Evolutionary conservation across 768 basidiomycete genomes (phyloP), one percentile per base, ranked within the genome.

Genomic region (Lactarius hengduanensis): DNA sequence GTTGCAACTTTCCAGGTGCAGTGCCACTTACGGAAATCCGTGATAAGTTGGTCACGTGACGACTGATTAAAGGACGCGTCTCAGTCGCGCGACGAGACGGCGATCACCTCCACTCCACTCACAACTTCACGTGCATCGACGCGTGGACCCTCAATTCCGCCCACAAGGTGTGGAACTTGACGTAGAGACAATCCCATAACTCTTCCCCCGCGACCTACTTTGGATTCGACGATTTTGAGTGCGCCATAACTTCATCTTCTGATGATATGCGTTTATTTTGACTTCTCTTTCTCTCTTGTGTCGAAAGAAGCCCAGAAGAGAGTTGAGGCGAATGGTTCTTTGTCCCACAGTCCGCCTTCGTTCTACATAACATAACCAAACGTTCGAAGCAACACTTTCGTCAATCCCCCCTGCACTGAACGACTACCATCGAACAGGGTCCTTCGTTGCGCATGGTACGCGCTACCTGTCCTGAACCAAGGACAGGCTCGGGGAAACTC

Each of bases 401-500:
- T 50, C 2, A 26, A 28, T 26, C 13, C 16, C 18, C 55, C 40
- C 20, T 18, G 36, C 36, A n/a, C 59, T 10, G 53, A 53, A 64
- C 57, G 47, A 32, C 34, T 20, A 30, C 36, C 11, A 8, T 58
- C 22, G 11, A 28, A 28, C n/a, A 13, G 26, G 43, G 28, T 5
- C 45, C n/a, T 10, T 30, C n/a, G 10, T 47, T 63, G 45, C 28
- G 36, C 20, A 59, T 61, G 32, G 41, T 50, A 20, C 45, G 38
- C 40, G 18, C 41, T 26, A 38, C 47, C 8, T 3, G 41, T 34
- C 38, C 40, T 36, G 13, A 16, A 20, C n/a, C 56, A 53, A 54
- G 50, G 16, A 36, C 38, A 40, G 61, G 40, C 22, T 53, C 61
- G 8, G 65, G 65, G 4, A 62, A 62, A 34, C 65, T 66, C 65